phyloP scores from a whole-genome alignment of 768 basidiomycete species.

The Mycena amicta region DNA sequence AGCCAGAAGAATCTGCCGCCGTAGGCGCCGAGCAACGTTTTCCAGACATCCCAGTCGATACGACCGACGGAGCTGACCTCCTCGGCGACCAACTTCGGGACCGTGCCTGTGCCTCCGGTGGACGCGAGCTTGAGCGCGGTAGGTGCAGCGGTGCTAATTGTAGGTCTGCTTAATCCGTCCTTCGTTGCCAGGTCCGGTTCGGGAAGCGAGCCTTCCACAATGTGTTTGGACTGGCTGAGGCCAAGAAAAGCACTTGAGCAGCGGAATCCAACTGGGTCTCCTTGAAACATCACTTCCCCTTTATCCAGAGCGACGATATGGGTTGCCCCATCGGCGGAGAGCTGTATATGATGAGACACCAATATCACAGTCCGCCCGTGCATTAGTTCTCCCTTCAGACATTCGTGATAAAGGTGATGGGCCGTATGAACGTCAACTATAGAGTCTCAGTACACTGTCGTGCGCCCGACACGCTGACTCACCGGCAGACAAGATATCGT shows the following conservation, averaged over 20 bases:
- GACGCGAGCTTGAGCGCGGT: too few species aligned
- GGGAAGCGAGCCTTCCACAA: too few species aligned
- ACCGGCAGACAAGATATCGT: conserved; percentile 74
- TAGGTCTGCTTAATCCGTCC: too few species aligned
- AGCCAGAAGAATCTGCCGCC: conserved; percentile 58
- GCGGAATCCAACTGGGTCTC: conserved; percentile 62
- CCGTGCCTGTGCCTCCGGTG: too few species aligned
- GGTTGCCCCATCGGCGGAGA: conserved; percentile 76
- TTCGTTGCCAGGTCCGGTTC: too few species aligned
- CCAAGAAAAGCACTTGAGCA: conserved; percentile 61
- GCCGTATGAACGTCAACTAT: conserved; percentile 91
- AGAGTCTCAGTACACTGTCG: neutral
- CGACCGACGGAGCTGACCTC: conserved; percentile 74
- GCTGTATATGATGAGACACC: conserved; percentile 94
- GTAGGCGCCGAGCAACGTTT: conserved; percentile 49
- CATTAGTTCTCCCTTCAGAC: conserved; percentile 83
- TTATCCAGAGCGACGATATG: conserved; percentile 85
- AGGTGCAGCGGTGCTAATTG: too few species aligned
- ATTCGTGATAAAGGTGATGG: conserved; percentile 79
- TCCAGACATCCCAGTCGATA: conserved; percentile 67
- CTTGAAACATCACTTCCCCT: conserved; percentile 73
- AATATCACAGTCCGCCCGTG: conserved; percentile 81
- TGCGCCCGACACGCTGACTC: neutral
- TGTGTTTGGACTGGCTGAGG: conserved; percentile 60
- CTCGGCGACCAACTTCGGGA: conserved; percentile 75